A percentile compares a stretch with the other conserved stretches of the same genome.
These are phyloP conservation scores for Escovopsis sp. DNA, from an alignment of 2,329 filamentous ascomycete genomes.

Conservation along the genomic window DNA sequence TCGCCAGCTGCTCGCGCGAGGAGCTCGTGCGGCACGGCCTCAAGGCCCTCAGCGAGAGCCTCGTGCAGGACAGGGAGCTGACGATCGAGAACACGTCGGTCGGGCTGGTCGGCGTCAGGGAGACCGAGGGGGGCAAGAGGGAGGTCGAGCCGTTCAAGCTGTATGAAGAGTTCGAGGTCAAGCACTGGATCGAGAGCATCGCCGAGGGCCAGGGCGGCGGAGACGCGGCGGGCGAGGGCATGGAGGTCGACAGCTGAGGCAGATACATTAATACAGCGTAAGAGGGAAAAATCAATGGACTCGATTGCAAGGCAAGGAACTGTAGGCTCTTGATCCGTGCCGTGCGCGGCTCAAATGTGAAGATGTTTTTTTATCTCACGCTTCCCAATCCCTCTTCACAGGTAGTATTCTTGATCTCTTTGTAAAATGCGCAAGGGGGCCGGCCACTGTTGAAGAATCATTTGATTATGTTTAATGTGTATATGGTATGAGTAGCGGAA, in stretches of 20 bases:
- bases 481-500: no score
- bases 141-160: constrained; percentile 70
- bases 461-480: no score
- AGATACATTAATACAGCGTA: no score
- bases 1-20: constrained; percentile 61
- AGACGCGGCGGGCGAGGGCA: constrained; percentile 18
- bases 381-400: no score
- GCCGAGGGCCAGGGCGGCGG: constrained; percentile 34
- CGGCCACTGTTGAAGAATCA: no score
- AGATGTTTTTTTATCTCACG: no score
- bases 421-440: no score
- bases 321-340: constrained; percentile 1
- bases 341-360: no score
- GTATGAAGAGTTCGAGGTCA: constrained; percentile 78
- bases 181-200: constrained; percentile 68
- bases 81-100: constrained; percentile 95
- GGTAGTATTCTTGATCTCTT: no score
- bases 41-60: constrained; percentile 81
- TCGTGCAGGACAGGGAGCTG: constrained; percentile 94
- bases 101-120: constrained; percentile 57
- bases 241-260: constrained; percentile 21
- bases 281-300: constrained; percentile 10
- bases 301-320: not conserved
- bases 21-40: constrained; percentile 85
- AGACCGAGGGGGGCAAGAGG: constrained; percentile 31